Evolutionary conservation across 108 stramenopile genomes (phyloP).

Genomic region (Parietichytrium sp.): DNA sequence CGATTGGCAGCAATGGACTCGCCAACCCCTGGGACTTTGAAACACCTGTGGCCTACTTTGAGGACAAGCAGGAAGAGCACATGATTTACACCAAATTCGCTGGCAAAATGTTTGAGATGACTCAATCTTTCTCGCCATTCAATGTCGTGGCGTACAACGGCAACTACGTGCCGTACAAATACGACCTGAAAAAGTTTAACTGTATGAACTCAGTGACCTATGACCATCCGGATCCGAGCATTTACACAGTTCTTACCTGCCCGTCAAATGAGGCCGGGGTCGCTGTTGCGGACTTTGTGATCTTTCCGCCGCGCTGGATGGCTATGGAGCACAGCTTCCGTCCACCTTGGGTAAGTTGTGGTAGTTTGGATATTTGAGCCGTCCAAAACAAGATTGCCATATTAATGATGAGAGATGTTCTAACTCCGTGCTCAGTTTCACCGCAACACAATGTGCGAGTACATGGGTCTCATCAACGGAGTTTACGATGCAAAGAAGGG

Average conservation of each 20-base stretch:
- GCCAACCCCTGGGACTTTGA: constrained; percentile 88
- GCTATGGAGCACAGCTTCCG: constrained; percentile 82
- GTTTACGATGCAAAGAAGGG: constrained; percentile 77
- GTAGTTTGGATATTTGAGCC: no score
- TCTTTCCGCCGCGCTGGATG: constrained; percentile 89
- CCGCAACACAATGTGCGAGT: constrained; percentile 86
- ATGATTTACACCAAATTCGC: constrained; percentile 72
- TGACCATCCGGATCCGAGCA: constrained; percentile 88
- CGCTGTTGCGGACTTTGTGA: constrained; percentile 84
- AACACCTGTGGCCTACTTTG: constrained; percentile 72
- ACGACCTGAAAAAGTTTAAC: constrained; percentile 76
- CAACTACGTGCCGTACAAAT: constrained; percentile 86
- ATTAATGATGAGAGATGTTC: no score
- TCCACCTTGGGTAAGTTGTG: constrained; percentile 87
- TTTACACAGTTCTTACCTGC: constrained; percentile 83
- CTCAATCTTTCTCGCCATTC: constrained; percentile 70
- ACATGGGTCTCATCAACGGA: constrained; percentile 86
- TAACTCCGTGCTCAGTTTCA: no score
- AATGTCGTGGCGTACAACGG: constrained; percentile 94
- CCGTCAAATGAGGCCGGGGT: constrained; percentile 74
- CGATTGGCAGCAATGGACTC: constrained; percentile 88
- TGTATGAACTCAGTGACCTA: constrained; percentile 82
- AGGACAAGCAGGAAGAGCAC: constrained; percentile 43
- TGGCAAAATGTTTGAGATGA: constrained; percentile 62
- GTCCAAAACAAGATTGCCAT: no score